Evolutionary conservation across 257 asterid genomes (phyloP).

Genomic region (Jacaranda copaia): DNA sequence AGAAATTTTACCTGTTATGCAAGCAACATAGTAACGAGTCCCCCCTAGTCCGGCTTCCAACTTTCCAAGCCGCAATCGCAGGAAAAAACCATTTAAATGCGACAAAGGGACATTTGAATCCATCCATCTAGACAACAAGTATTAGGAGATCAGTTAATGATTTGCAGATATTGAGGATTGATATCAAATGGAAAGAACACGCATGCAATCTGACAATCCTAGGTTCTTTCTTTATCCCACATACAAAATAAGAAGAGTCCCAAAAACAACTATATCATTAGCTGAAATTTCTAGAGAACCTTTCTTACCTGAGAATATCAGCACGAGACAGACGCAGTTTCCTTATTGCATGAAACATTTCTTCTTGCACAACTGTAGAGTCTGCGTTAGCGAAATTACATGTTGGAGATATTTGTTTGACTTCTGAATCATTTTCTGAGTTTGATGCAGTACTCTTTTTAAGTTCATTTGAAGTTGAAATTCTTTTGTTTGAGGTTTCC

Average conservation of each 20-base stretch:
- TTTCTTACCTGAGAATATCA: slow-evolving; percentile 65
- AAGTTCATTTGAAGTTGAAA: slow-evolving; percentile 42
- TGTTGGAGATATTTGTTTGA: slow-evolving; percentile 1
- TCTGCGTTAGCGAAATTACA: slow-evolving; percentile 24
- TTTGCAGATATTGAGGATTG: slow-evolving; percentile 1
- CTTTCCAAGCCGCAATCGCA: slow-evolving; percentile 73
- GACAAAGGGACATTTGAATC: slow-evolving; percentile 49
- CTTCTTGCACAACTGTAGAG: slow-evolving; percentile 38
- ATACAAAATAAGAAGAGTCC: neutral
- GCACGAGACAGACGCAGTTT: slow-evolving; percentile 75
- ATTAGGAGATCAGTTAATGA: slow-evolving; percentile 30
- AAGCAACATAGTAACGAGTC: slow-evolving; percentile 73
- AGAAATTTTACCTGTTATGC: slow-evolving; percentile 62
- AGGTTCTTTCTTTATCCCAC: neutral
- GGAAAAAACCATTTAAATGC: slow-evolving; percentile 67
- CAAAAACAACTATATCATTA: neutral
- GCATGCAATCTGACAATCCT: neutral
- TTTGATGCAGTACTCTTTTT: slow-evolving; percentile 31
- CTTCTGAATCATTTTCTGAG: slow-evolving; percentile 33
- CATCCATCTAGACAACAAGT: slow-evolving; percentile 58
- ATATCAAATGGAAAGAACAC: neutral
- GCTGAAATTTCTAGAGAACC: neutral
- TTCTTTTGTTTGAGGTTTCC: slow-evolving; percentile 34
- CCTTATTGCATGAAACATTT: slow-evolving; percentile 64
- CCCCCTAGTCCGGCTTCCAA: slow-evolving; percentile 65